Evolutionary conservation across 1,284 basidiomycete genomes (phyloP).

Genomic region (Puccinia novopanici): DNA sequence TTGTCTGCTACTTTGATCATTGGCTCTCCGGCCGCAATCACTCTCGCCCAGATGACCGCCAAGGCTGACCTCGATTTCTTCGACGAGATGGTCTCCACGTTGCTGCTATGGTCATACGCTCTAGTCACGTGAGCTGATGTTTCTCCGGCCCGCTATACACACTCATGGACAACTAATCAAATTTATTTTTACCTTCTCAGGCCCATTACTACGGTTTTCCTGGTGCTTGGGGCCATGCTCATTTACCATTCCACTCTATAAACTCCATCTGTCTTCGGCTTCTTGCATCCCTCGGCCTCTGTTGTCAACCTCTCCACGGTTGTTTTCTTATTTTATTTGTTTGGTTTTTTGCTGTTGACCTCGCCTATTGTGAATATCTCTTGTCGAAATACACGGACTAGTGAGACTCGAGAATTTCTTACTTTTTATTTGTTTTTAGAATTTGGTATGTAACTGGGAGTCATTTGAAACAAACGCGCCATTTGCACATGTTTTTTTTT

Average conservation of each 20-base stretch:
- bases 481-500: too few species aligned
- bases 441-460: too few species aligned
- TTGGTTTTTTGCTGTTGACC: too few species aligned
- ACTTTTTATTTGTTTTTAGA: too few species aligned
- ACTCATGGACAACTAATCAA: background rate
- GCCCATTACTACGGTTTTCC: conserved; percentile 22
- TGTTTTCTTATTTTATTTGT: background rate
- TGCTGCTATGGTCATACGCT: conserved; percentile 37
- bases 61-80: conserved; percentile 25
- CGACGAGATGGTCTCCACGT: conserved; percentile 28
- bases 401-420: too few species aligned
- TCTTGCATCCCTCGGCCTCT: too few species aligned
- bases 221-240: conserved; percentile 17
- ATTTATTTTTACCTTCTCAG: background rate
- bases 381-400: too few species aligned
- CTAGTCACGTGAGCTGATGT: conserved; percentile 18
- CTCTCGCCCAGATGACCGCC: conserved; percentile 55
- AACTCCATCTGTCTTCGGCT: too few species aligned
- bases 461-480: too few species aligned
- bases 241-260: conserved; percentile 7
- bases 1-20: background rate
- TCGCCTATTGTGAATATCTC: too few species aligned
- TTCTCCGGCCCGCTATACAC: background rate
- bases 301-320: background rate
- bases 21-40: conserved; percentile 55